phyloP scores from a whole-genome alignment of 257 asterid species.

The Echium plantagineum region DNA sequence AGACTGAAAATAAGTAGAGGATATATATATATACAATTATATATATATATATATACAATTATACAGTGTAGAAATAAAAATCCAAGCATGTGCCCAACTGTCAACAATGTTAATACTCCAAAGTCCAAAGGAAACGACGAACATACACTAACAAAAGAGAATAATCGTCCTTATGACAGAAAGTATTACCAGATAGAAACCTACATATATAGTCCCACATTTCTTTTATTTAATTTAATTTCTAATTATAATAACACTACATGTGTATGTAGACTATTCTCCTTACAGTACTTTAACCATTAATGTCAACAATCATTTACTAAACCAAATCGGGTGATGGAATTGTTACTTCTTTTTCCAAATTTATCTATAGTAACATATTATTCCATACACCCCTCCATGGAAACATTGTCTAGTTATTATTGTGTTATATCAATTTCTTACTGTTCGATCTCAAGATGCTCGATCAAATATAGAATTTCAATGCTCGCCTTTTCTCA shows the following conservation, averaged over 20 bases:
- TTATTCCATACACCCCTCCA: background rate
- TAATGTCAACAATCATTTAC: background rate
- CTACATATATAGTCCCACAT: conserved; percentile 16
- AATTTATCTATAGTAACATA: background rate
- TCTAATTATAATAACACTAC: conserved; percentile 6
- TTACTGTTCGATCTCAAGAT: background rate
- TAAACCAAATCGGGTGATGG: background rate
- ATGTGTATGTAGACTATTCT: background rate
- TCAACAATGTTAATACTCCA: conserved; percentile 26
- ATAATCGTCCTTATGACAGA: conserved; percentile 40
- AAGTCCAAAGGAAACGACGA: conserved; percentile 47
- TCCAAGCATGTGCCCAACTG: conserved; percentile 46
- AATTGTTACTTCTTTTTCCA: background rate
- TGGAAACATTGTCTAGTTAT: background rate
- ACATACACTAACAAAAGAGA: conserved; percentile 40
- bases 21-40: too few species aligned
- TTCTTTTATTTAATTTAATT: conserved; percentile 5
- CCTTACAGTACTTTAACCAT: background rate
- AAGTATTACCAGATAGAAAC: background rate
- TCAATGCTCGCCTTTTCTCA: too few species aligned
- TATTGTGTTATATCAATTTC: background rate
- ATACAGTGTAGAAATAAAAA: conserved; percentile 5
- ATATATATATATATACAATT: too few species aligned
- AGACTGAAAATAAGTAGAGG: conserved; percentile 8
- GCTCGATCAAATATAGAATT: background rate